A percentile compares a stretch with the other conserved stretches of the same genome.
Evolutionary conservation across 2,329 filamentous ascomycete genomes (phyloP).

Genomic region (Ophiobolus disseminans): DNA sequence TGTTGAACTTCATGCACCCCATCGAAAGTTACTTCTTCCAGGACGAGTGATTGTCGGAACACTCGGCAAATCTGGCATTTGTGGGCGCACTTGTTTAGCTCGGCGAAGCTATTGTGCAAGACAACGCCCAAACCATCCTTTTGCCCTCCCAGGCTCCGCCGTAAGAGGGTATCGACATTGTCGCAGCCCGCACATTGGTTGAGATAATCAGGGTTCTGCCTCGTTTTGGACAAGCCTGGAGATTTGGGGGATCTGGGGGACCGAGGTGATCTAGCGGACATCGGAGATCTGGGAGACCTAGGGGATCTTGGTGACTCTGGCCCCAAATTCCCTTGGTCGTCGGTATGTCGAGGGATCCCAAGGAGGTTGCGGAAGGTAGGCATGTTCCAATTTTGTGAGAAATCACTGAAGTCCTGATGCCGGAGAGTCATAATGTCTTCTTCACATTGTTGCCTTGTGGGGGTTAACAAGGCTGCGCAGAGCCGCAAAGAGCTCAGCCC

Average conservation of each 20-base stretch:
- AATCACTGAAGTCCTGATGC: neutral
- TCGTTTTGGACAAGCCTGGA: neutral
- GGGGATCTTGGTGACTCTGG: conserved; percentile 3
- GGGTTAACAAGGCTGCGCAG: neutral
- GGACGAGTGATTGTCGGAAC: conserved; percentile 9
- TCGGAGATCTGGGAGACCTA: neutral
- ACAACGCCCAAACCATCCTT: neutral
- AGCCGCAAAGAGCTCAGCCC: neutral
- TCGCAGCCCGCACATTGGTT: conserved; percentile 12
- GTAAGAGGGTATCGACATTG: conserved; percentile 9
- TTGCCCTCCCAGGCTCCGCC: conserved; percentile 1
- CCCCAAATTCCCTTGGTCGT: conserved; percentile 3
- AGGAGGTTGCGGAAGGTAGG: neutral
- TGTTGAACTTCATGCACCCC: conserved; percentile 2
- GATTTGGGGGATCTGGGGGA: neutral
- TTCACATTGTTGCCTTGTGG: neutral
- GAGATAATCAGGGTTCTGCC: conserved; percentile 6
- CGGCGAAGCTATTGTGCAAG: conserved; percentile 11
- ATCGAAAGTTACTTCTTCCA: conserved; percentile 13
- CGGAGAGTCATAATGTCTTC: neutral
- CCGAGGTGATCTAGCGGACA: conserved; percentile 2
- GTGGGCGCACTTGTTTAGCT: conserved; percentile 8
- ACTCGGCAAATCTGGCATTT: conserved; percentile 10
- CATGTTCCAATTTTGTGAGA: neutral
- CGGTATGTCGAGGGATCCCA: conserved; percentile 3